phyloP scores from a whole-genome alignment of 371 early-diverging fungal genomes.

The Circinella umbellata region DNA sequence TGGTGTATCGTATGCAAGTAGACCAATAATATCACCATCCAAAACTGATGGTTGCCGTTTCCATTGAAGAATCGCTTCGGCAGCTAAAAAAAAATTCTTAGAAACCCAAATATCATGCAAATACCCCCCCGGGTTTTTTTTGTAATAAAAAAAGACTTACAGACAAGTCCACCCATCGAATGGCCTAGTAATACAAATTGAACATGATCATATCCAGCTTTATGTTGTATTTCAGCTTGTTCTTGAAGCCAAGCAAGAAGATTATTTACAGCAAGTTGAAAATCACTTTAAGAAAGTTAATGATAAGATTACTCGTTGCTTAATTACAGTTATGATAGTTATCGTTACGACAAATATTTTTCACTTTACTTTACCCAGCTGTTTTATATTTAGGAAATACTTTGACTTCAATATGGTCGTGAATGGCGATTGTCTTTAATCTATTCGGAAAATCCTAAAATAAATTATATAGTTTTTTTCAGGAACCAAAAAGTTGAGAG shows the following conservation, averaged over 20 bases:
- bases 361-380: slow-evolving; percentile 42
- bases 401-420: slow-evolving; percentile 52
- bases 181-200: slow-evolving; percentile 55
- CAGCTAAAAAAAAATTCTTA: slow-evolving; percentile 36
- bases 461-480: not conserved
- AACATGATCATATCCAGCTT: slow-evolving; percentile 35
- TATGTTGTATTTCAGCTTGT: slow-evolving; percentile 40
- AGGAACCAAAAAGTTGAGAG: not conserved
- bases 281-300: slow-evolving; percentile 21
- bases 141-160: slow-evolving; percentile 34
- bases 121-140: no score
- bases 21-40: slow-evolving; percentile 50
- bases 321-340: slow-evolving; percentile 17
- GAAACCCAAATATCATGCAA: not conserved
- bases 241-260: slow-evolving; percentile 54
- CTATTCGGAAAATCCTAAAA: slow-evolving; percentile 62
- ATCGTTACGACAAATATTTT: not conserved
- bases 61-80: slow-evolving; percentile 58
- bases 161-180: slow-evolving; percentile 70
- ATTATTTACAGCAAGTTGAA: slow-evolving; percentile 47
- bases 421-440: slow-evolving; percentile 51
- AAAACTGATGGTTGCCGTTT: slow-evolving; percentile 19
- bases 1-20: slow-evolving; percentile 67
- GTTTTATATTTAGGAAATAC: slow-evolving; percentile 68
- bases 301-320: slow-evolving; percentile 1